These are phyloP conservation scores for Venturia pyrina DNA, from an alignment of 2,329 filamentous ascomycete genomes.

Conservation along the genomic window DNA sequence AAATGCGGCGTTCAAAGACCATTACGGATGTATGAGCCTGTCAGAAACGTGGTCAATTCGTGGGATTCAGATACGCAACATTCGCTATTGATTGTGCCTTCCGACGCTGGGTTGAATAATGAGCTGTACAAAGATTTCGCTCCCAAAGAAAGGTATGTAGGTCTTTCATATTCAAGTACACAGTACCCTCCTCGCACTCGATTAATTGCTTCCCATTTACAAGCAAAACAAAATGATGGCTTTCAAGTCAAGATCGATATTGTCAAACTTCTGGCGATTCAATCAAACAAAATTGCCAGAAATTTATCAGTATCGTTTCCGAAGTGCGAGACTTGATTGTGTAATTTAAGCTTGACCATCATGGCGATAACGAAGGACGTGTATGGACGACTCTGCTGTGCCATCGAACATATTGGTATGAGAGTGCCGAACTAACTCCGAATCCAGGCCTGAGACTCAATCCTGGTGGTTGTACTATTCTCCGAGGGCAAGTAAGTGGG, in stretches of 20 bases:
- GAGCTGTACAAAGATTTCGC: slow-evolving; percentile 59
- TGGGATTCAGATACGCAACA: slow-evolving; percentile 69
- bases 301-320: background rate
- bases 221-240: background rate
- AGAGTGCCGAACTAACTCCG: background rate
- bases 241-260: background rate
- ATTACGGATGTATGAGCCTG: slow-evolving; percentile 72
- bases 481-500: slow-evolving; percentile 76
- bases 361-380: background rate
- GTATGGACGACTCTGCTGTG: background rate
- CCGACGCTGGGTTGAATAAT: background rate
- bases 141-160: slow-evolving; percentile 36
- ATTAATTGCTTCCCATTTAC: background rate
- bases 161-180: background rate
- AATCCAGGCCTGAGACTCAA: slow-evolving; percentile 48
- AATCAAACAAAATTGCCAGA: background rate
- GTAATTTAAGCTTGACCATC: too few species aligned
- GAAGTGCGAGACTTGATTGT: background rate
- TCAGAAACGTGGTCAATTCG: slow-evolving; percentile 83
- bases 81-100: slow-evolving; percentile 14
- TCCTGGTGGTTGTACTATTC: slow-evolving; percentile 70
- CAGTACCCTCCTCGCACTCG: background rate
- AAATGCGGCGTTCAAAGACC: slow-evolving; percentile 71
- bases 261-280: background rate
- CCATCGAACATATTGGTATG: background rate